These are phyloP conservation scores for Eimeria maxima DNA, from an alignment of 169 alveolate species.

Conservation along the genomic window DNA sequence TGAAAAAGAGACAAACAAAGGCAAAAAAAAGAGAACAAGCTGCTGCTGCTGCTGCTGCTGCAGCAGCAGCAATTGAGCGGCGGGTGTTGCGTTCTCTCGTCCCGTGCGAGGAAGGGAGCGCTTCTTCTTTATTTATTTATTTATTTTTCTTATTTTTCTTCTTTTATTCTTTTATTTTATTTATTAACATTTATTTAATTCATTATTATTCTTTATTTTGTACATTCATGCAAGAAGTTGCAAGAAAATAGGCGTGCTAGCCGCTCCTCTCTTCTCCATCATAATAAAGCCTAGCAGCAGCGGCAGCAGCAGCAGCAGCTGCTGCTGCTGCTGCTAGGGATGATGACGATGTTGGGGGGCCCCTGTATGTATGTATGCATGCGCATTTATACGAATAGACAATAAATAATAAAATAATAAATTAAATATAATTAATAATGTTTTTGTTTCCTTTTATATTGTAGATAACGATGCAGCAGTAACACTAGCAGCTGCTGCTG, in stretches of 20 bases:
- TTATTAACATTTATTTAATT: background rate
- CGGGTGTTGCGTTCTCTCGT: background rate
- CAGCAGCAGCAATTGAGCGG: too few relatives aligned
- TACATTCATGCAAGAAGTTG: background rate
- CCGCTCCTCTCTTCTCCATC: background rate
- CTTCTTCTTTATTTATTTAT: background rate
- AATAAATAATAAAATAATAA: too few relatives aligned
- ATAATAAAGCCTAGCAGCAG: too few relatives aligned
- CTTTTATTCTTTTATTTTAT: background rate
- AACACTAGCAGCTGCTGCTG: too few relatives aligned
- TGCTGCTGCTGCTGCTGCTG: too few relatives aligned
- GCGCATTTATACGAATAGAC: too few relatives aligned
- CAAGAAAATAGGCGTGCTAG: background rate
- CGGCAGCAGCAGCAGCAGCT: slow-evolving; percentile 10
- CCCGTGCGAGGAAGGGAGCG: background rate
- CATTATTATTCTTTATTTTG: background rate
- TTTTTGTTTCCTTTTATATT: too few relatives aligned
- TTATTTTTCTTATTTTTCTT: background rate
- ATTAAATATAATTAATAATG: too few relatives aligned
- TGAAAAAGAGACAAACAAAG: too few relatives aligned
- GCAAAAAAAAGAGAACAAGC: too few relatives aligned
- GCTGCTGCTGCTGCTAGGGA: background rate
- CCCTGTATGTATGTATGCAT: background rate
- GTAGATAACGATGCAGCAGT: too few relatives aligned
- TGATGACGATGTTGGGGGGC: background rate